Conservation (phyloP, 257 asterid genomes). For the Linaria vulgaris region DNA sequence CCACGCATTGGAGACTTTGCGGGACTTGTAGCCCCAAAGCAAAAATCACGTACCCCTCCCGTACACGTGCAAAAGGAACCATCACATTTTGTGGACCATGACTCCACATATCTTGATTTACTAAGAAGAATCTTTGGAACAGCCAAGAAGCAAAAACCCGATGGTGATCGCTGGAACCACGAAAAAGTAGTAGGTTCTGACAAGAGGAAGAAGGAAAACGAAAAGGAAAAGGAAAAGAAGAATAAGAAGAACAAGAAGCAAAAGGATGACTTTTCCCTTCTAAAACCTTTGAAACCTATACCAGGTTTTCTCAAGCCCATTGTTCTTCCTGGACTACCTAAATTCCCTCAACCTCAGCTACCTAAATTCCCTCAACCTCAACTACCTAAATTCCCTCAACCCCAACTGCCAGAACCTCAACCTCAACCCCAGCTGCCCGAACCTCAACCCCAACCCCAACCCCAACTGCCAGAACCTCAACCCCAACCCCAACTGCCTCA, state of each 20-base stretch:
- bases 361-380: not conserved
- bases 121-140: no score
- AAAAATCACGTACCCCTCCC: no score
- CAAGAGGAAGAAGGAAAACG: not conserved
- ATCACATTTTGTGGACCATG: no score
- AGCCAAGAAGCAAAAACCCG: not conserved
- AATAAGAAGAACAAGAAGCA: not conserved
- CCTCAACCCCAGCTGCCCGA: not conserved
- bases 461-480: no score
- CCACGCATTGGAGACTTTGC: not conserved
- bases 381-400: not conserved
- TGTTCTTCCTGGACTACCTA: no score
- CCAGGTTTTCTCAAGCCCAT: no score
- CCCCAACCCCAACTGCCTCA: no score
- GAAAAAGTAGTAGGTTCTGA: not conserved
- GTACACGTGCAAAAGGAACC: no score
- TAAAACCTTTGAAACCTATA: no score
- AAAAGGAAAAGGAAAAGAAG: not conserved
- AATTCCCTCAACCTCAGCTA: no score
- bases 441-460: no score
- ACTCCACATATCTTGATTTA: no score
- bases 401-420: constrained; percentile 3
- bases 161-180: not conserved
- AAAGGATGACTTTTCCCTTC: not conserved
- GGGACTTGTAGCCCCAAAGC: not conserved